These are phyloP conservation scores for Waltiozyma sp. DNA, from an alignment of 1,139 yeast genomes.

Conservation along the genomic window DNA sequence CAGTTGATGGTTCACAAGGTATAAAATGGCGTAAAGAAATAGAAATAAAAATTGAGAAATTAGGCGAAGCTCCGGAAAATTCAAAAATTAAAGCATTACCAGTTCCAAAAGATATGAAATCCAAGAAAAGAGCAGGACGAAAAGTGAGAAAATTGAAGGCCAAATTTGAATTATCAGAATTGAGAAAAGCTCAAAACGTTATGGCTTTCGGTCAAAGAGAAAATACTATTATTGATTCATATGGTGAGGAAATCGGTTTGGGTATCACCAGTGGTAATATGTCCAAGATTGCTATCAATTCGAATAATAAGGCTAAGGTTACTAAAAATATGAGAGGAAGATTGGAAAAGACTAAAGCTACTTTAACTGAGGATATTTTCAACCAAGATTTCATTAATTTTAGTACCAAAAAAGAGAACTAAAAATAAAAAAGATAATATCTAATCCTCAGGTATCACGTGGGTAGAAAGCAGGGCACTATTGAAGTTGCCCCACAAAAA, in stretches of 20 bases:
- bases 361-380: slow-evolving; percentile 7
- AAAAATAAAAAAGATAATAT: no score
- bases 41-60: slow-evolving; percentile 50
- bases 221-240: slow-evolving; percentile 47
- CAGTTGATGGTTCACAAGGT: slow-evolving; percentile 48
- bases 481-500: no score
- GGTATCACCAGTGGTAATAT: slow-evolving; percentile 52
- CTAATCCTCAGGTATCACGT: no score
- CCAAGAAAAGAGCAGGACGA: slow-evolving; percentile 82
- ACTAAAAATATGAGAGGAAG: slow-evolving; percentile 43
- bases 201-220: slow-evolving; percentile 75
- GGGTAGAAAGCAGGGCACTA: no score
- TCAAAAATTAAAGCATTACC: slow-evolving; percentile 69
- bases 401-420: no score
- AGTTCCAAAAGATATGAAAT: slow-evolving; percentile 64
- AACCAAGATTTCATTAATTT: slow-evolving; percentile 13
- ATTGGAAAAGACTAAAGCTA: slow-evolving; percentile 19
- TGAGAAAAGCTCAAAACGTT: slow-evolving; percentile 74
- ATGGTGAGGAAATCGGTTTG: slow-evolving; percentile 73
- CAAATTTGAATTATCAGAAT: slow-evolving; percentile 68
- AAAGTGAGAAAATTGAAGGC: slow-evolving; percentile 72
- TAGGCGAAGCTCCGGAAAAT: slow-evolving; percentile 69
- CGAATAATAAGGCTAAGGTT: slow-evolving; percentile 38
- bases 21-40: slow-evolving; percentile 48
- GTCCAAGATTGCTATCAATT: slow-evolving; percentile 19